Conservation (phyloP, 306 rosid genomes). For the Psophocarpus tetragonolobus region DNA sequence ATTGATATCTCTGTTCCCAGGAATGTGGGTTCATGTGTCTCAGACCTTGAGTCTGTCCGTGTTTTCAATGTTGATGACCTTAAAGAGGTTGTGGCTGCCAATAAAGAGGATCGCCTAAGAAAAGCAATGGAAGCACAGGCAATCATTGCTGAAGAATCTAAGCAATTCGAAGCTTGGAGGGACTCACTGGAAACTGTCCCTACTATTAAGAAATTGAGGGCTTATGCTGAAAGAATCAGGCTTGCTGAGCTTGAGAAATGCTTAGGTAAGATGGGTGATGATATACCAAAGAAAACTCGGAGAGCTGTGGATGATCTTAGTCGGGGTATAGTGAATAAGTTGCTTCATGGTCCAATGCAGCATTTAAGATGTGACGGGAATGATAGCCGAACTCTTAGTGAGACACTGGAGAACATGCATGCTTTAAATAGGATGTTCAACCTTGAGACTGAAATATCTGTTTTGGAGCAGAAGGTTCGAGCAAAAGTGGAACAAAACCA, state of each 20-base stretch:
- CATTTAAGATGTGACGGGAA: constrained; percentile 97
- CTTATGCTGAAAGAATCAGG: constrained; percentile 96
- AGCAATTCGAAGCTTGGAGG: constrained; percentile 97
- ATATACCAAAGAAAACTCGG: constrained; percentile 81
- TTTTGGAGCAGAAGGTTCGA: constrained; percentile 89
- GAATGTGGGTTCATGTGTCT: constrained; percentile 85
- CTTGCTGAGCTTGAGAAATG: constrained; percentile 91
- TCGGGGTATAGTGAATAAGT: constrained; percentile 93
- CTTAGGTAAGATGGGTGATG: constrained; percentile 96
- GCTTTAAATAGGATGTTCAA: constrained; percentile 98
- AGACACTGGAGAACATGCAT: constrained; percentile 98
- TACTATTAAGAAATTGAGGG: constrained; percentile 92
- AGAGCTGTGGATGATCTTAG: constrained; percentile 96
- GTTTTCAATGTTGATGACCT: constrained; percentile 95
- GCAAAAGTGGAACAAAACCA: constrained; percentile 94
- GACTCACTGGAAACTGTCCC: constrained; percentile 98
- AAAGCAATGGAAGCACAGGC: constrained; percentile 97
- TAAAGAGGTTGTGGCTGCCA: constrained; percentile 98
- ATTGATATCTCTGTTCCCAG: constrained; percentile 94
- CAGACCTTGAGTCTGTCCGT: constrained; percentile 57
- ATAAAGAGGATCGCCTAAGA: constrained; percentile 87
- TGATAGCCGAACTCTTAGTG: constrained; percentile 85
- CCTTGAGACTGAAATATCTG: constrained; percentile 87
- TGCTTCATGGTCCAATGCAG: constrained; percentile 99
- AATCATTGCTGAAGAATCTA: constrained; percentile 85